phyloP scores from a whole-genome alignment of 257 asterid species.

The Schizonepeta tenuifolia region DNA sequence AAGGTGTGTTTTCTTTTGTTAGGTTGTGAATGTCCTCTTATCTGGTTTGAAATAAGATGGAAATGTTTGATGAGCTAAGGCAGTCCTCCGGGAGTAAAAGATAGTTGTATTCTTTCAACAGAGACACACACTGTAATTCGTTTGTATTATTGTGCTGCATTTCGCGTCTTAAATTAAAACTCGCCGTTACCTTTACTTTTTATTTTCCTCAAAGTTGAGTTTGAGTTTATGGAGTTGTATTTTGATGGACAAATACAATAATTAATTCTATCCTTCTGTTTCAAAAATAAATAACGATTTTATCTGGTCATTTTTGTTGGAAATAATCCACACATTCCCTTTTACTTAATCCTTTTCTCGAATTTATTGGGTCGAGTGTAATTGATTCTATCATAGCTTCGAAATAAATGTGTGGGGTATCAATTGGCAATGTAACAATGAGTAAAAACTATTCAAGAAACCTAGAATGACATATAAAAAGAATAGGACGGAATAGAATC shows the following conservation, averaged over 20 bases:
- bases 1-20: slow-evolving; percentile 22
- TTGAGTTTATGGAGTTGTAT: slow-evolving; percentile 13
- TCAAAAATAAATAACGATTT: slow-evolving; percentile 24
- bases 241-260: slow-evolving; percentile 25
- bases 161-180: slow-evolving; percentile 2
- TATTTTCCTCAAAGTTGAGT: background rate
- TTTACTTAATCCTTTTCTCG: too few relatives aligned
- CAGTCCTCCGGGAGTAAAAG: slow-evolving; percentile 33
- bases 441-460: too few relatives aligned
- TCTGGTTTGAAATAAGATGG: slow-evolving; percentile 46
- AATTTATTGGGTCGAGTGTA: too few relatives aligned
- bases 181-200: background rate
- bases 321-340: too few relatives aligned
- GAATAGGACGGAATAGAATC: too few relatives aligned
- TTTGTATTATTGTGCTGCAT: slow-evolving; percentile 35
- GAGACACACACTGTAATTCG: slow-evolving; percentile 41
- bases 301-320: background rate
- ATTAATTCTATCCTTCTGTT: slow-evolving; percentile 21
- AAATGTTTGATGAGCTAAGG: slow-evolving; percentile 41
- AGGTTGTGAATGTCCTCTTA: slow-evolving; percentile 28
- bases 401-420: too few relatives aligned
- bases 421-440: too few relatives aligned
- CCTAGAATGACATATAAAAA: too few relatives aligned
- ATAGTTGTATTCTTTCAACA: slow-evolving; percentile 37
- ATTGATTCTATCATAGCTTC: too few relatives aligned